phyloP scores from a whole-genome alignment of 495 filamentous ascomycete genomes.

The Talaromyces adpressus region DNA sequence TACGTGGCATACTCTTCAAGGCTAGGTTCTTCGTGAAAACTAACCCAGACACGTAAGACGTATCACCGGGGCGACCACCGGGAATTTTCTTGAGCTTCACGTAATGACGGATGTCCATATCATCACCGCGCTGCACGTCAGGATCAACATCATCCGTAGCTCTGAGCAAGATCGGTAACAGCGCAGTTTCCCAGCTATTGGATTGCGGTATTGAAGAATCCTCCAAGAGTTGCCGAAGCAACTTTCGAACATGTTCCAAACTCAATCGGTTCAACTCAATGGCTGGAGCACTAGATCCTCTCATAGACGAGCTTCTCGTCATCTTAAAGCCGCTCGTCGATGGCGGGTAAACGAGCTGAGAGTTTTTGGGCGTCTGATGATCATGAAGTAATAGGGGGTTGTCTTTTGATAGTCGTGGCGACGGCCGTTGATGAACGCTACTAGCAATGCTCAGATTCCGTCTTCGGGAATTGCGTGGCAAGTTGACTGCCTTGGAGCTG shows the following conservation, averaged over 20 bases:
- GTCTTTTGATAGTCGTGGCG: conserved; percentile 52
- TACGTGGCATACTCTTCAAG: conserved; percentile 89
- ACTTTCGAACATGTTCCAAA: conserved; percentile 75
- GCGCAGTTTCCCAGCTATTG: conserved; percentile 78
- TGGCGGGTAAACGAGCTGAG: conserved; percentile 14
- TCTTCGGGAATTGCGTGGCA: conserved; percentile 48
- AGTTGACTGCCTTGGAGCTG: conserved; percentile 49
- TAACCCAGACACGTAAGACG: conserved; percentile 87
- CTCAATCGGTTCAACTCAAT: conserved; percentile 82
- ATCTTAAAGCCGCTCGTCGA: conserved; percentile 49
- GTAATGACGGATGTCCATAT: conserved; percentile 98
- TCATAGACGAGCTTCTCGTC: conserved; percentile 79
- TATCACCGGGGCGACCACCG: conserved; percentile 83
- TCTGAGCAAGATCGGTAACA: conserved; percentile 85
- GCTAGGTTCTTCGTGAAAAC: conserved; percentile 97
- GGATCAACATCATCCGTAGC: conserved; percentile 94
- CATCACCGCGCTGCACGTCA: conserved; percentile 78
- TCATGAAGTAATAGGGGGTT: conserved; percentile 29
- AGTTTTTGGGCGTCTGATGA: conserved; percentile 10
- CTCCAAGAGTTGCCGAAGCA: conserved; percentile 74
- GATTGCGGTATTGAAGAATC: conserved; percentile 68
- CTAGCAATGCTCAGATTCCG: conserved; percentile 76
- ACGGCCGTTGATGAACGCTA: conserved; percentile 57
- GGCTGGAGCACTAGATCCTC: conserved; percentile 62
- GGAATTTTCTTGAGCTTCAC: conserved; percentile 96